Evolutionary conservation across 306 rosid species (phyloP).

Genomic region (Myrica gale): DNA sequence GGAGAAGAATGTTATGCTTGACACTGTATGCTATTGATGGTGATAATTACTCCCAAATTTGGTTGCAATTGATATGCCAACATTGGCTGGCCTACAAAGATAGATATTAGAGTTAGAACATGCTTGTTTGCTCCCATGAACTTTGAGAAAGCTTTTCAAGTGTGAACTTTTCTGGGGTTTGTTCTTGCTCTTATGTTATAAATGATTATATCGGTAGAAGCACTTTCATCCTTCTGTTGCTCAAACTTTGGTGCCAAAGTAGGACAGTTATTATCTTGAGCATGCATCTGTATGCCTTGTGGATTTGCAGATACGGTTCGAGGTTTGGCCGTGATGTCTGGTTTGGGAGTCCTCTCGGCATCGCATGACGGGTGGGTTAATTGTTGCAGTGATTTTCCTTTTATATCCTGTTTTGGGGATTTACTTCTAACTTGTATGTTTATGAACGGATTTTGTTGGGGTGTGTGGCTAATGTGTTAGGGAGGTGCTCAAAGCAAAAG

Average conservation of each 20-base stretch:
- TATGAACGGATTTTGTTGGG: not conserved
- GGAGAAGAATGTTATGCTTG: not conserved
- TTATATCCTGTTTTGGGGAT: not conserved
- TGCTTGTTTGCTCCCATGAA: not conserved
- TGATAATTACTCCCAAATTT: not conserved
- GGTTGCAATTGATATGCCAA: not conserved
- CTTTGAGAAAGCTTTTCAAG: not conserved
- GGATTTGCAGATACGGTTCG: slow-evolving; percentile 83
- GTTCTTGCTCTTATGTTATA: slow-evolving; percentile 5
- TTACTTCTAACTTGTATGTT: not conserved
- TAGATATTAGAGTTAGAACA: not conserved
- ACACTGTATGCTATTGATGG: not conserved
- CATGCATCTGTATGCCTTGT: slow-evolving; percentile 27
- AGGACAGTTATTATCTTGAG: slow-evolving; percentile 16
- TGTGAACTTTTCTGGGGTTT: not conserved
- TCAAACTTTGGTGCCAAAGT: slow-evolving; percentile 16
- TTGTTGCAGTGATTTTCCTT: slow-evolving; percentile 21
- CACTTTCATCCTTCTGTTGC: slow-evolving; percentile 14
- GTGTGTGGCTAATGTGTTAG: not conserved
- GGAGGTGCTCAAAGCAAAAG: not conserved
- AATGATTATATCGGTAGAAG: slow-evolving; percentile 13
- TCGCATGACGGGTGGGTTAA: slow-evolving; percentile 89
- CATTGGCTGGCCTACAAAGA: not conserved
- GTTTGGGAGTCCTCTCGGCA: slow-evolving; percentile 79
- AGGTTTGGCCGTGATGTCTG: slow-evolving; percentile 84